Conservation (phyloP, 2,329 filamentous ascomycete species). For the Trichoderma aggressivum region DNA sequence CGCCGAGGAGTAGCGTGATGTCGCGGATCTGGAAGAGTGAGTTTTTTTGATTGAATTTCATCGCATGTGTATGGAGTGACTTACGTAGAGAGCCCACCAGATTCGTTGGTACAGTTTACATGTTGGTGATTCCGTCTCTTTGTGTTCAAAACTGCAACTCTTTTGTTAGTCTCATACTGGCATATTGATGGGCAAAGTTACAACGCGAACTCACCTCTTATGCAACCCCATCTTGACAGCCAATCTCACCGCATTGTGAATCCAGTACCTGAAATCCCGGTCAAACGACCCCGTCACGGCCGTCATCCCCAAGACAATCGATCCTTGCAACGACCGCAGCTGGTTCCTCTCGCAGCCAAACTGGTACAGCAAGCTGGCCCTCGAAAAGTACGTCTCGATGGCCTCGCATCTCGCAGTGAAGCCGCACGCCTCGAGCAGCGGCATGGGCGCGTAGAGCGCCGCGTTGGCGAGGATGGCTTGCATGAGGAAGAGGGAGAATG, state of each 20-base stretch:
- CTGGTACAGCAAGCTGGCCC: background rate
- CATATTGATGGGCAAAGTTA: too few species aligned
- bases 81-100: background rate
- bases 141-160: background rate
- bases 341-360: background rate
- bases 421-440: background rate
- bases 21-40: background rate
- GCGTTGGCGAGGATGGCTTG: background rate
- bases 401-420: background rate
- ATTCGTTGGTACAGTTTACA: background rate
- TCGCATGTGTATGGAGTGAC: background rate
- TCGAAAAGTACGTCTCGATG: background rate
- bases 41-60: background rate
- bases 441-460: background rate
- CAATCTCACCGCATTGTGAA: background rate
- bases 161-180: background rate
- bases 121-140: background rate
- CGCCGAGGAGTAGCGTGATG: background rate
- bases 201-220: constrained; percentile 1
- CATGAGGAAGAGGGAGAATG: background rate
- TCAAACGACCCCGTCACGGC: background rate
- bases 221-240: background rate
- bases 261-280: background rate
- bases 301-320: background rate
- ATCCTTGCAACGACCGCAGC: background rate